These are phyloP conservation scores for Fusarium siculi DNA, from an alignment of 2,329 filamentous ascomycete species.

Conservation along the genomic window DNA sequence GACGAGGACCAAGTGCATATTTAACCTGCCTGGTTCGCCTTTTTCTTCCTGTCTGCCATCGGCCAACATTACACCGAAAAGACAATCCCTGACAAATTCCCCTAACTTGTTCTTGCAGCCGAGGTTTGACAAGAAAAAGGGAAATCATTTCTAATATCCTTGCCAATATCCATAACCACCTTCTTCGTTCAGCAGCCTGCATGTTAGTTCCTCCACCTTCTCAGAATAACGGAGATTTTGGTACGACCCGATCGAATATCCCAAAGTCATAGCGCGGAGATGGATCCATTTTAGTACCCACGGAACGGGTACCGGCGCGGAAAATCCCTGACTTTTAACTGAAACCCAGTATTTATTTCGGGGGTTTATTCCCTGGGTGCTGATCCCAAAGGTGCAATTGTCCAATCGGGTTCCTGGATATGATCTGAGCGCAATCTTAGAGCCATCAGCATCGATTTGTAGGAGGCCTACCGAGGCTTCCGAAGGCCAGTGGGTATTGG, in stretches of 20 bases:
- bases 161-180: neutral
- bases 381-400: neutral
- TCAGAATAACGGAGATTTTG: neutral
- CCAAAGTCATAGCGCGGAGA: neutral
- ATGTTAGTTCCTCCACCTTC: conserved; percentile 1
- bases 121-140: neutral
- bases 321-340: neutral
- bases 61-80: neutral
- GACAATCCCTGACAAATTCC: neutral
- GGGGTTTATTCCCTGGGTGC: neutral
- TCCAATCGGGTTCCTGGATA: neutral
- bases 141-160: neutral
- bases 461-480: conserved; percentile 1
- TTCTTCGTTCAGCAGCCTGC: neutral
- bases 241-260: neutral
- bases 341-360: neutral
- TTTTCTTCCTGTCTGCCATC: neutral
- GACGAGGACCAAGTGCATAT: conserved; percentile 18
- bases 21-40: conserved; percentile 22
- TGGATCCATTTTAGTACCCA: neutral
- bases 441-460: conserved; percentile 1
- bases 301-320: neutral
- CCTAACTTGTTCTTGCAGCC: neutral
- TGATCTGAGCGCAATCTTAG: neutral
- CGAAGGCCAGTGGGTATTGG: neutral